Percentiles rank a stretch among this genome's conserved stretches.
Evolutionary conservation across 305 asterid species (phyloP).

Genomic region (Rubia balearica): DNA sequence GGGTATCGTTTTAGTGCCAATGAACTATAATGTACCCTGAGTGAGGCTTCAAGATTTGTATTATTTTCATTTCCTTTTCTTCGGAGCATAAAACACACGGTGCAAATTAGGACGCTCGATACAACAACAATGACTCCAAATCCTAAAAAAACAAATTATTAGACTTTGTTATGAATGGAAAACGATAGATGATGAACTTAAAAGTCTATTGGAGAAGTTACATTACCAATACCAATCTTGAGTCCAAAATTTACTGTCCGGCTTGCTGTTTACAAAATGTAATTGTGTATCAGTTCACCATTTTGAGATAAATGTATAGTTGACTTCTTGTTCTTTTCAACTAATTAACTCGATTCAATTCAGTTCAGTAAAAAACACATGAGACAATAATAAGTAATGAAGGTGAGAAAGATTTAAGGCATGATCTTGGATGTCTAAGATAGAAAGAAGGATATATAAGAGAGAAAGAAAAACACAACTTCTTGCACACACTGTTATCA

Average conservation of each 20-base stretch:
- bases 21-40: neutral
- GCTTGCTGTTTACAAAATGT: neutral
- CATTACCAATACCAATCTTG: conserved; percentile 1
- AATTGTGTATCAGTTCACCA: neutral
- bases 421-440: too few relatives aligned
- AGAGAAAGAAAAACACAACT: too few relatives aligned
- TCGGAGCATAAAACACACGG: neutral
- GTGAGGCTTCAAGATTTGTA: neutral
- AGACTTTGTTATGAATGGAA: neutral
- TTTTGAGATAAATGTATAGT: neutral
- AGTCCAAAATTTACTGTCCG: neutral
- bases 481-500: too few relatives aligned
- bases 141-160: neutral
- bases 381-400: too few relatives aligned
- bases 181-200: neutral
- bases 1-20: neutral
- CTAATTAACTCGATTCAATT: too few relatives aligned
- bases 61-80: neutral
- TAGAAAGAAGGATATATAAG: too few relatives aligned
- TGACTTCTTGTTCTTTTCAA: neutral
- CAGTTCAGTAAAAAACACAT: too few relatives aligned
- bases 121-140: neutral
- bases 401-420: too few relatives aligned
- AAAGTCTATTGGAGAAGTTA: neutral
- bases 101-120: neutral